phyloP scores from a whole-genome alignment of 1,284 basidiomycete genomes.

The Phellopilus nigrolimitatus region DNA sequence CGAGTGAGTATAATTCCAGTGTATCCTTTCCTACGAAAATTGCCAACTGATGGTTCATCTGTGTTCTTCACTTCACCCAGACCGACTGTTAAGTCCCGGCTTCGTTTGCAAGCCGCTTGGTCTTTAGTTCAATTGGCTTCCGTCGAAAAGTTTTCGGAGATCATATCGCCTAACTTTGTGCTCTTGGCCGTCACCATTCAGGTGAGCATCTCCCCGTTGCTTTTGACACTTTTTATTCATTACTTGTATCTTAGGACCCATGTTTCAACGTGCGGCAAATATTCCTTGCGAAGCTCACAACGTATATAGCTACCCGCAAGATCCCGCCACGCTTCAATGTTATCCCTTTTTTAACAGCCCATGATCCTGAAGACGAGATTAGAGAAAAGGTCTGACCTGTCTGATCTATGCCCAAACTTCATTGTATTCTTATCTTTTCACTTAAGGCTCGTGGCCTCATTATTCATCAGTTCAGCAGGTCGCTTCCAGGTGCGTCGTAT shows the following conservation, averaged over 20 bases:
- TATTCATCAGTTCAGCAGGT: slow-evolving; percentile 38
- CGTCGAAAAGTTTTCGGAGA: slow-evolving; percentile 54
- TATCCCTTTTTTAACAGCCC: slow-evolving; percentile 83
- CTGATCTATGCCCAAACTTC: not conserved
- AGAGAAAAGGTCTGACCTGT: slow-evolving; percentile 44
- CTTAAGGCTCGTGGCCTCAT: slow-evolving; percentile 59
- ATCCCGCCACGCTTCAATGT: slow-evolving; percentile 75
- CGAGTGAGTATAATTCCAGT: slow-evolving; percentile 46
- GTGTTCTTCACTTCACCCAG: slow-evolving; percentile 31
- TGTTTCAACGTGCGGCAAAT: slow-evolving; percentile 80
- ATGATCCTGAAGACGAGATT: slow-evolving; percentile 88
- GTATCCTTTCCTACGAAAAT: slow-evolving; percentile 1
- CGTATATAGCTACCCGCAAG: slow-evolving; percentile 55
- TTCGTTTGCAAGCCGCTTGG: slow-evolving; percentile 79
- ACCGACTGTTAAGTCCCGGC: slow-evolving; percentile 54
- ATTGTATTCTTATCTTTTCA: not conserved
- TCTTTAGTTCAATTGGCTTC: slow-evolving; percentile 81
- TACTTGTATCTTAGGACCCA: slow-evolving; percentile 55
- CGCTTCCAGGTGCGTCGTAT: slow-evolving; percentile 40
- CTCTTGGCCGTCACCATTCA: slow-evolving; percentile 74
- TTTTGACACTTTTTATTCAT: not conserved
- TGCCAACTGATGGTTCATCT: not conserved
- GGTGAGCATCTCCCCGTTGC: slow-evolving; percentile 37
- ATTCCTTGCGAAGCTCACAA: slow-evolving; percentile 75
- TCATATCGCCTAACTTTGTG: slow-evolving; percentile 61